phyloP scores from a whole-genome alignment of 306 rosid species.

The Fagus crenata region DNA sequence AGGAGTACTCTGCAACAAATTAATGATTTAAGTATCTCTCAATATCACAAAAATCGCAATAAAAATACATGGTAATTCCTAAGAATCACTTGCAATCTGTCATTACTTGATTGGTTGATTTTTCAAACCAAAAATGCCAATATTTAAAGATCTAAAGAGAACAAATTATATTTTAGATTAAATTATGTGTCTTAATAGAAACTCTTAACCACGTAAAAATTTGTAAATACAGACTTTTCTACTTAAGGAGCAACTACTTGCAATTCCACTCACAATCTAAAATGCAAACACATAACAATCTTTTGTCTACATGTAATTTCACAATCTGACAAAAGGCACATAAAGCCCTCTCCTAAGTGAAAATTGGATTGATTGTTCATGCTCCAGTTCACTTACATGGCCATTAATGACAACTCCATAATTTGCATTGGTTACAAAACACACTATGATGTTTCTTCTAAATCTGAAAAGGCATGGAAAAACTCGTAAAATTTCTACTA shows the following conservation, averaged over 20 bases:
- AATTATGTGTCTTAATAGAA: not conserved
- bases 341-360: not conserved
- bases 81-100: not conserved
- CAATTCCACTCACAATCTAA: not conserved
- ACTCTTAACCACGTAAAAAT: not conserved
- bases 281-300: not conserved
- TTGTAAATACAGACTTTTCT: not conserved
- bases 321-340: not conserved
- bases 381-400: not conserved
- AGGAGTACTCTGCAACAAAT: constrained; percentile 57
- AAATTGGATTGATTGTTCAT: not conserved
- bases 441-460: not conserved
- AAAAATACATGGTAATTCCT: not conserved
- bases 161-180: not conserved
- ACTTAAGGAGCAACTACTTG: not conserved
- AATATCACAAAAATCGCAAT: not conserved
- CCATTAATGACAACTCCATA: not conserved
- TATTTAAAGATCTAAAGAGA: not conserved
- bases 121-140: not conserved
- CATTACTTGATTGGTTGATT: not conserved
- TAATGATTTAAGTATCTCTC: constrained; percentile 24
- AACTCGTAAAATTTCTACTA: not conserved
- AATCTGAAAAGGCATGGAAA: not conserved
- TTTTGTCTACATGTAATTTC: not conserved
- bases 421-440: not conserved